Percentiles rank a stretch among this genome's conserved stretches.
Conservation (phyloP, 2,329 filamentous ascomycete species). For the Verticillium nubilum region DNA sequence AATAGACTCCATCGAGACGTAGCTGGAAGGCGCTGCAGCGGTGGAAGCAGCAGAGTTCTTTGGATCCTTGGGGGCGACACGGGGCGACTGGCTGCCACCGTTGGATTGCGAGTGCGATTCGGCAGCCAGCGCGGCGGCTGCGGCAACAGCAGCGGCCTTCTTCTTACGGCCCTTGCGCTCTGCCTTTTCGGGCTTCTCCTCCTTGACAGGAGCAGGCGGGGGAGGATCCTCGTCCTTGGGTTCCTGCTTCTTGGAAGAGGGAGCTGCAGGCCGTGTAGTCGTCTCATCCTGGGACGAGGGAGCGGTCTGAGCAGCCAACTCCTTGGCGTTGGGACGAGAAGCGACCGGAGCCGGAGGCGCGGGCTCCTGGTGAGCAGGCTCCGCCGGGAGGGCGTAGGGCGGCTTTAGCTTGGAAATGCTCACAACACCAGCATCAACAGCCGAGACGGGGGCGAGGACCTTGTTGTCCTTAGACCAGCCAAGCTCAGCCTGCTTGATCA, state of each 20-base stretch:
- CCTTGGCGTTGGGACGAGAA: constrained; percentile 26
- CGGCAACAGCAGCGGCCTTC: constrained; percentile 50
- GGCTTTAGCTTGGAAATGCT: constrained; percentile 65
- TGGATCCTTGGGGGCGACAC: constrained; percentile 23
- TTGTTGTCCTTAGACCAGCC: constrained; percentile 91
- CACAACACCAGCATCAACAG: constrained; percentile 67
- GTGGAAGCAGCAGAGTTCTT: constrained; percentile 22
- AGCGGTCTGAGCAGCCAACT: constrained; percentile 21
- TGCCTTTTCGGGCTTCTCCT: constrained; percentile 46
- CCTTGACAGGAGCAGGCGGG: constrained; percentile 19
- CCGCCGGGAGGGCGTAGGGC: constrained; percentile 38
- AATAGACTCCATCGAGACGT: constrained; percentile 39
- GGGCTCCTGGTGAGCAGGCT: constrained; percentile 33
- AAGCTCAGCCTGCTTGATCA: constrained; percentile 80
- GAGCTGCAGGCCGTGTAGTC: constrained; percentile 23
- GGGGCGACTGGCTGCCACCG: constrained; percentile 28
- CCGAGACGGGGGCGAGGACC: constrained; percentile 73
- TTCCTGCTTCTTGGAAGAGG: constrained; percentile 35
- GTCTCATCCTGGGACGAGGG: constrained; percentile 22
- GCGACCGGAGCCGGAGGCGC: constrained; percentile 22
- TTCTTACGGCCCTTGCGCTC: constrained; percentile 63
- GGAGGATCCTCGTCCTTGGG: constrained; percentile 42
- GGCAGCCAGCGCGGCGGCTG: constrained; percentile 29
- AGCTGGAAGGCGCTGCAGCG: constrained; percentile 16
- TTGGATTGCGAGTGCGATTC: constrained; percentile 41